Evolutionary conservation across 2,329 filamentous ascomycete genomes (phyloP), one percentile per base, ranked within the genome.

Genomic region (Coniochaeta pulveracea): DNA sequence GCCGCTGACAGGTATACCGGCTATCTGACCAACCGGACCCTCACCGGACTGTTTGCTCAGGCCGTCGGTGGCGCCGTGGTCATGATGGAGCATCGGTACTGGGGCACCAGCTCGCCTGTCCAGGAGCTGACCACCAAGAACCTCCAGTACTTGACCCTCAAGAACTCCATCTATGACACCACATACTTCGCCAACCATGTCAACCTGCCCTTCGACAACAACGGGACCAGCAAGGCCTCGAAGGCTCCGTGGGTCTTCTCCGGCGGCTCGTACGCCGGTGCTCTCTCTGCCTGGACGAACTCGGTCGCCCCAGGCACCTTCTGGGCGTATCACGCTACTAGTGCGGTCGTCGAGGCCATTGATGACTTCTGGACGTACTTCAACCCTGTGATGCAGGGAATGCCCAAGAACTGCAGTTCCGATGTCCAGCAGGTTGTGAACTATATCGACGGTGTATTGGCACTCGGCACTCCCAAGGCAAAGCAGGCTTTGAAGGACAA

Each of bases 301-400:
- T 53, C 56, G 10, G 51, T 62, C 11, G 59, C 62, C 8, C 67
- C 69, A 0, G 70, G 65, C n/a, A 73, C 67, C 0, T 69, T 67
- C 48, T 74, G 69, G 69, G 67, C 68, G 0, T 74, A 73, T 44
- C 65, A 69, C 40, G 63, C 68, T 14, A 68, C 66, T 9, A 70
- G 65, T 44, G 70, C 66, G 2, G 64, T 69, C 1, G 70, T 74
- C 0, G 49, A 75, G 48, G 56, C 64, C 0, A 54, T 73, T 14
- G 52, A 55, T 6, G 60, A 66, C 32, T 67, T 72, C 43, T 74
- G 66, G 65, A 56, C 63, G 45, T 75, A 75, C 43, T 74, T 72
- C 45, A 50, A 56, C 7, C 69, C 70, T 1, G 55, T 73, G 4
- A 60, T 64, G 38, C 51, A 66, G 38, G 69, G 66, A 9, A 69